These are phyloP conservation scores for Mucor sp. DNA, from an alignment of 371 early-diverging fungal species.

Conservation along the genomic window DNA sequence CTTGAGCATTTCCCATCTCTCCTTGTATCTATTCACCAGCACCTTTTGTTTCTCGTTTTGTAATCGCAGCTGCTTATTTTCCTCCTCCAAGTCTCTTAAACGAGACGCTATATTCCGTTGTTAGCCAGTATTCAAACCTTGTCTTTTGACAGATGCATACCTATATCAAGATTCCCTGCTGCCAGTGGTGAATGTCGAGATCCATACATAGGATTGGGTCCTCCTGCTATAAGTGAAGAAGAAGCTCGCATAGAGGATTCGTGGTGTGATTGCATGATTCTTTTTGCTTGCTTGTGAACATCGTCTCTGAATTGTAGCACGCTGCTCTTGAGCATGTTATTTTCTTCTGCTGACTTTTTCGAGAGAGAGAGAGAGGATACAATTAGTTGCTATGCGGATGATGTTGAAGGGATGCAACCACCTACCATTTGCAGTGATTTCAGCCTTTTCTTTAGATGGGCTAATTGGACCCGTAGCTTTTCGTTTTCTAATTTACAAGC, in stretches of 20 bases:
- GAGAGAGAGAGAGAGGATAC: background rate
- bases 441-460: slow-evolving; percentile 63
- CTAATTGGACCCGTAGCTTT: slow-evolving; percentile 64
- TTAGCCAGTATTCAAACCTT: background rate
- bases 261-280: slow-evolving; percentile 50
- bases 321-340: slow-evolving; percentile 74
- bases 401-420: background rate
- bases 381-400: background rate
- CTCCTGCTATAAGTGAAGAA: background rate
- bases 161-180: slow-evolving; percentile 11
- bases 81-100: slow-evolving; percentile 62
- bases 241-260: slow-evolving; percentile 30
- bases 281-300: slow-evolving; percentile 70
- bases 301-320: slow-evolving; percentile 81
- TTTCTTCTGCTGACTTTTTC: slow-evolving; percentile 71
- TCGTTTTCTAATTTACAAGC: slow-evolving; percentile 63
- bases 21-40: slow-evolving; percentile 74
- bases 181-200: slow-evolving; percentile 9
- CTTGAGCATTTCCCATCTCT: slow-evolving; percentile 88
- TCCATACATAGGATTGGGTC: background rate
- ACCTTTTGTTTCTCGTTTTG: slow-evolving; percentile 59
- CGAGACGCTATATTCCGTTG: slow-evolving; percentile 18
- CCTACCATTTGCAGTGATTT: slow-evolving; percentile 67
- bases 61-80: slow-evolving; percentile 48
- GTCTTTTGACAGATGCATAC: background rate